These are phyloP conservation scores for Talaromyces sp. DNA, from an alignment of 2,329 filamentous ascomycete species.

Conservation along the genomic window DNA sequence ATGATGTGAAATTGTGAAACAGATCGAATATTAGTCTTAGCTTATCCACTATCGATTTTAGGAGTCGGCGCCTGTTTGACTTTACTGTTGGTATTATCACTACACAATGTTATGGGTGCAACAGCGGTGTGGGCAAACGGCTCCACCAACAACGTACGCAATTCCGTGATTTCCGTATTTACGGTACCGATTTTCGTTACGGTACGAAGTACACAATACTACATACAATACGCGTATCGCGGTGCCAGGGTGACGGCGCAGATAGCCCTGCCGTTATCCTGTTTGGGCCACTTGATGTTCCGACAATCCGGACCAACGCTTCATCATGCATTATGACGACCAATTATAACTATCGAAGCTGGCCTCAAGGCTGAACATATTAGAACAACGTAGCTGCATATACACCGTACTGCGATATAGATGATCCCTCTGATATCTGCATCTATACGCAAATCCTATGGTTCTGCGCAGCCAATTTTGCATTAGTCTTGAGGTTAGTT, in stretches of 20 bases:
- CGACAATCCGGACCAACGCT: constrained; percentile 14
- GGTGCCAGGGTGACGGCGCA: background rate
- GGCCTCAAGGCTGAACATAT: background rate
- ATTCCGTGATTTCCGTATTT: background rate
- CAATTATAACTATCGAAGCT: background rate
- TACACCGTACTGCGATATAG: background rate
- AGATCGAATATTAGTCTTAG: background rate
- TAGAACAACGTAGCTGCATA: background rate
- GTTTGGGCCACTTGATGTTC: background rate
- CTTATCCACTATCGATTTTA: background rate
- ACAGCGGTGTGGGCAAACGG: constrained; percentile 7
- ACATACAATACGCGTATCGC: background rate
- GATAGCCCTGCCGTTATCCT: background rate
- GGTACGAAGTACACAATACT: background rate
- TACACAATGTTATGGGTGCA: background rate
- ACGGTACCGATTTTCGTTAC: background rate
- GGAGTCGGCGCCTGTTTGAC: background rate
- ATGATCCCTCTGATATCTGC: constrained; percentile 2
- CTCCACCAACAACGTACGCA: background rate
- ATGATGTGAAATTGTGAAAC: constrained; percentile 4
- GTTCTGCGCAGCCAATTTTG: background rate
- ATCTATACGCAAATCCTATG: background rate
- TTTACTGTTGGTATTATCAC: background rate
- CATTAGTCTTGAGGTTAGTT: background rate
- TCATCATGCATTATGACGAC: background rate